Evolutionary conservation across 768 basidiomycete genomes (phyloP), one percentile per base, ranked within the genome.

Genomic region (Lactarius tabidus): DNA sequence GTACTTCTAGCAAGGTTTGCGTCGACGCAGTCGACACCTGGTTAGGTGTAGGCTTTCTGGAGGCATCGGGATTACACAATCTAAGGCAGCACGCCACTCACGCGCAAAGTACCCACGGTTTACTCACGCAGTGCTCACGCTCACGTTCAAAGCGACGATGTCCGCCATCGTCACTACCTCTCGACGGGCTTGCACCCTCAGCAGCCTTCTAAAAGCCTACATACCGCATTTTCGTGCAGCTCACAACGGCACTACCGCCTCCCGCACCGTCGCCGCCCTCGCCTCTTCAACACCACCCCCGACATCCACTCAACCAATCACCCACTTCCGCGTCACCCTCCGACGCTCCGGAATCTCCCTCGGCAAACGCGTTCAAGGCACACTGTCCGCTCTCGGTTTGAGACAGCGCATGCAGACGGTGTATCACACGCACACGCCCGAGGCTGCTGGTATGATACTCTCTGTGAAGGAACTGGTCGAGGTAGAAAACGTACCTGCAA

Each of bases 301-400:
- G 63, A 28, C 65, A 6, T 9, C 53, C 26, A 6, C 67, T 41
- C 70, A 69, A 54, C 77, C 80, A 60, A 78, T 76, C 35, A 92
- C 94, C 0, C 91, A 96, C 76, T 95, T 84, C 80, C 91, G 90
- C 79, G 89, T 98, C 71, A 96, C 94, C 23, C 86, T 95, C 33
- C 84, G 84, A 12, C 90, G 95, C 62, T 95, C 94, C 6, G 88
- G 86, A 57, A 95, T 95, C 67, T 88, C 92, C 1, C 84, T 96
- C 10, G 88, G 89, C 3, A 79, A 84, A 63, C 82, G 81, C 70
- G 84, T 86, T 63, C 82, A 88, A 72, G 86, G 81, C 55, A 95
- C 94, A 0, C 80, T 95, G 53, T 80, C 82, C n/a, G 83, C 92
- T 0, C 85, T 98, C 2, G 95, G 95, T 1, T 80, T 98, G 58